Evolutionary conservation across 371 early-diverging fungal genomes (phyloP), one percentile per base, ranked within the genome.

Genomic region (Mortierella sp.): DNA sequence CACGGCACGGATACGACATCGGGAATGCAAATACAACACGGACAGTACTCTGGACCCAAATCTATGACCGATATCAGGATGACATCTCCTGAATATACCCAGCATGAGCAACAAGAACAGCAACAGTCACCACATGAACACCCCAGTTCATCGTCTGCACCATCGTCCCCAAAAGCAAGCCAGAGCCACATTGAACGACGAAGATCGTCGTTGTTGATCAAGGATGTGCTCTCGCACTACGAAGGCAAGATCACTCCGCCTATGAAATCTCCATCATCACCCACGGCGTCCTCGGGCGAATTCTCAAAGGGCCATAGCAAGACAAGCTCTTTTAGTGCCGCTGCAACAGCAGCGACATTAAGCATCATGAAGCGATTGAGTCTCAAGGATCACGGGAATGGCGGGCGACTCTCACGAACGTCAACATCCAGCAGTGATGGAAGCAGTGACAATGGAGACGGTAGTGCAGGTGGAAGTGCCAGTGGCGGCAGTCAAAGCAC

Each of bases 211-310:
- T 26, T 76, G 42, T 42, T 64, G 47, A 58, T 76, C 62, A 69
- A 62, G 47, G 78, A 76, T 28, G 70, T 76, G 3, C 62, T 76
- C 12, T 55, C 70, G 11, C 55, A 56, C 15, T 76, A 65, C n/a
- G 62, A 76, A n/a, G 69, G 78, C 43, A 39, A 56, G 37, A 53
- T 50, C 44, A 76, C 70, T 2, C 70, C 78, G 4, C 78, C 78
- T 1, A 50, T 73, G 51, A 73, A 68, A 46, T 73, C 68, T 4
- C 75, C 75, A 4, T 59, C 56, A 1, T 76, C 78, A 9, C 70
- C 78, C 1, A 52, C 70, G 26, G 46, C 56, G 0, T 24, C 50
- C 3, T 60, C 76, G 5, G 42, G 31, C 8, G 52, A 49, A 0
- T 44, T 32, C 34, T 31, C 50, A 3, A 63, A 50, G 30, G 64